Conservation (phyloP, 2,329 filamentous ascomycete species). For the Juglanconis juglandina region DNA sequence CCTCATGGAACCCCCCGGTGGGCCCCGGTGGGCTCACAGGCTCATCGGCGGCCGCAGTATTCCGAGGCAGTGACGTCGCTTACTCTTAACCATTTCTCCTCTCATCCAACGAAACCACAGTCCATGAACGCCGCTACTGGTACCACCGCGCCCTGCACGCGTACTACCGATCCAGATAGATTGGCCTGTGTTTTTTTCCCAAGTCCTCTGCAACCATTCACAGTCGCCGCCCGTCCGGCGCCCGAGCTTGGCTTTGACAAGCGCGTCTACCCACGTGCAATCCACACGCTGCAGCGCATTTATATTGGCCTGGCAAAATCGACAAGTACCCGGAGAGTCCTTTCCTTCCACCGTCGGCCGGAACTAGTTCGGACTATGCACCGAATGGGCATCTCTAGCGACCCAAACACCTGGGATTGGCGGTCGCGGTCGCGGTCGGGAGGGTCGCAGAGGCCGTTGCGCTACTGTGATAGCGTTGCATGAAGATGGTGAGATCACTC, state of each 20-base stretch:
- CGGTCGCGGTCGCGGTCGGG: too few species aligned
- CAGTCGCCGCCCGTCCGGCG: background rate
- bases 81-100: background rate
- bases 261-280: background rate
- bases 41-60: too few species aligned
- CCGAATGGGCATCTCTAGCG: too few species aligned
- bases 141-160: background rate
- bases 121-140: background rate
- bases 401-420: too few species aligned
- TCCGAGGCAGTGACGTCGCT: background rate
- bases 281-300: background rate
- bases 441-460: too few species aligned
- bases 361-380: too few species aligned
- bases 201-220: constrained; percentile 1
- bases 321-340: too few species aligned
- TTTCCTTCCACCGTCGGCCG: too few species aligned
- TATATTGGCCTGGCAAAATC: background rate
- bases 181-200: background rate
- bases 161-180: constrained; percentile 4
- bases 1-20: too few species aligned
- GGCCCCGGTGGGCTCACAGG: too few species aligned
- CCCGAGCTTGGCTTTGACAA: background rate
- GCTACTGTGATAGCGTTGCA: too few species aligned
- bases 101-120: background rate
- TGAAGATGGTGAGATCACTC: too few species aligned